These are phyloP conservation scores for Monosporascus sp. DNA, from an alignment of 2,329 filamentous ascomycete genomes.

Conservation along the genomic window DNA sequence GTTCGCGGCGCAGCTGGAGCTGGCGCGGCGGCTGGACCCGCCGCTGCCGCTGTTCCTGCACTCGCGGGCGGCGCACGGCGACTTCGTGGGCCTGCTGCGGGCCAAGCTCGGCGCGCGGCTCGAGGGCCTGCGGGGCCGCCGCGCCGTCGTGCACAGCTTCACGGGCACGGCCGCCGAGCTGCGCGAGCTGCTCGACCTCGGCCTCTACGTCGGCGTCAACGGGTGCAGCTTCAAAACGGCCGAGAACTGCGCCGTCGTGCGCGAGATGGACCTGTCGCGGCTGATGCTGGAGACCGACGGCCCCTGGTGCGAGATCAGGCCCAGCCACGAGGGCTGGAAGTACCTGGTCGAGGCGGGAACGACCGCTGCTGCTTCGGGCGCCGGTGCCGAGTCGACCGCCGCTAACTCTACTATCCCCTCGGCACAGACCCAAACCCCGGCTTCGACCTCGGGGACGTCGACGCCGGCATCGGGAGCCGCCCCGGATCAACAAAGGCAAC, in stretches of 20 bases:
- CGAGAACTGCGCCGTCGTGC: slow-evolving; percentile 83
- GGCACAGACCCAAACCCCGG: slow-evolving; percentile 6
- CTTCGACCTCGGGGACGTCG: slow-evolving; percentile 5
- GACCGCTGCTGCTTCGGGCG: neutral
- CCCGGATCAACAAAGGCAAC: slow-evolving; percentile 10
- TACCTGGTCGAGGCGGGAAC: slow-evolving; percentile 45
- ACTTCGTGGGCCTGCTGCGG: slow-evolving; percentile 72
- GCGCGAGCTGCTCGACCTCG: slow-evolving; percentile 70
- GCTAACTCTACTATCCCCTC: slow-evolving; percentile 1
- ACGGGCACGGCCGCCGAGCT: slow-evolving; percentile 86
- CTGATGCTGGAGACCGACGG: slow-evolving; percentile 96
- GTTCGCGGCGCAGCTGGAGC: slow-evolving; percentile 75
- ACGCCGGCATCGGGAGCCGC: slow-evolving; percentile 6
- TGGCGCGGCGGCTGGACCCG: slow-evolving; percentile 64
- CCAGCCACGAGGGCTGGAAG: slow-evolving; percentile 79
- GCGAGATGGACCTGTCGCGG: slow-evolving; percentile 68
- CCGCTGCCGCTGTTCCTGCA: slow-evolving; percentile 89
- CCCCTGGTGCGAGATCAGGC: slow-evolving; percentile 93
- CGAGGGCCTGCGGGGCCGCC: slow-evolving; percentile 64
- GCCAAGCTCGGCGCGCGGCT: slow-evolving; percentile 52
- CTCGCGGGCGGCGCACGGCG: slow-evolving; percentile 77
- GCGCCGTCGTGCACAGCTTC: slow-evolving; percentile 83
- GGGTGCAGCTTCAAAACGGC: slow-evolving; percentile 93
- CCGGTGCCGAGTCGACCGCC: neutral
- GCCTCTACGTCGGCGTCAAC: slow-evolving; percentile 90